These are phyloP conservation scores for Aspergillus cristatus DNA, from an alignment of 495 filamentous ascomycete genomes.

Conservation along the genomic window DNA sequence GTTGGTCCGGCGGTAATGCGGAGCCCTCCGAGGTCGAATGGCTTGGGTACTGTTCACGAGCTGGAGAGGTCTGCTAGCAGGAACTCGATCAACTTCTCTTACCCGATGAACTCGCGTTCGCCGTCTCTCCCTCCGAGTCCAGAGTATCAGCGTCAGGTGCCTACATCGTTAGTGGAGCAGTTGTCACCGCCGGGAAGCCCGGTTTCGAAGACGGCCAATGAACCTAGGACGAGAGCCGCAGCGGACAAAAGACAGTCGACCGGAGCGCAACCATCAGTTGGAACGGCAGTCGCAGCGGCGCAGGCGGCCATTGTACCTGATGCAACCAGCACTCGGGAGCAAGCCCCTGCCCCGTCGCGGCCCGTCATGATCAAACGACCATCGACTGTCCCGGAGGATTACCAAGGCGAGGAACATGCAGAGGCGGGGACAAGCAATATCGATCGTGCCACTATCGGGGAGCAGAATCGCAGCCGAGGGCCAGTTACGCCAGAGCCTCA, in stretches of 20 bases:
- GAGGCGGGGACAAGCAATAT: conserved; percentile 11
- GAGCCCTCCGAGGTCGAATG: conserved; percentile 11
- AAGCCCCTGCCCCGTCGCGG: conserved; percentile 9
- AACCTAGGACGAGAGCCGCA: conserved; percentile 30
- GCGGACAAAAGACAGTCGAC: neutral
- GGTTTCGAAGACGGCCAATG: conserved; percentile 37
- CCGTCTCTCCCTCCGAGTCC: conserved; percentile 26
- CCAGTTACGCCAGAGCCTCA: conserved; percentile 5
- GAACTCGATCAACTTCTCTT: conserved; percentile 78
- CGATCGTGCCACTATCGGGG: neutral
- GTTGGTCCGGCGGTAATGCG: conserved; percentile 31
- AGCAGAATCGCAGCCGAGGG: neutral
- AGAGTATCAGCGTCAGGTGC: conserved; percentile 7
- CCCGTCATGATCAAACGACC: conserved; percentile 42
- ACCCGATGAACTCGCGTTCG: conserved; percentile 52
- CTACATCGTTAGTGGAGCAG: conserved; percentile 9
- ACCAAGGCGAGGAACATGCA: conserved; percentile 38
- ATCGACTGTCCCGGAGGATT: conserved; percentile 53
- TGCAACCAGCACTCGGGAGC: neutral
- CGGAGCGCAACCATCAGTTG: too few species aligned
- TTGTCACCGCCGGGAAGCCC: conserved; percentile 19
- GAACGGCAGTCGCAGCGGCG: conserved; percentile 28
- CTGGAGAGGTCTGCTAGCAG: conserved; percentile 50
- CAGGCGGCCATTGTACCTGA: conserved; percentile 15
- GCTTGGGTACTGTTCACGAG: conserved; percentile 33